Percentiles rank a stretch among this genome's conserved stretches.
phyloP scores from a whole-genome alignment of 495 filamentous ascomycete species.

The Symbiotaphrina buchneri region DNA sequence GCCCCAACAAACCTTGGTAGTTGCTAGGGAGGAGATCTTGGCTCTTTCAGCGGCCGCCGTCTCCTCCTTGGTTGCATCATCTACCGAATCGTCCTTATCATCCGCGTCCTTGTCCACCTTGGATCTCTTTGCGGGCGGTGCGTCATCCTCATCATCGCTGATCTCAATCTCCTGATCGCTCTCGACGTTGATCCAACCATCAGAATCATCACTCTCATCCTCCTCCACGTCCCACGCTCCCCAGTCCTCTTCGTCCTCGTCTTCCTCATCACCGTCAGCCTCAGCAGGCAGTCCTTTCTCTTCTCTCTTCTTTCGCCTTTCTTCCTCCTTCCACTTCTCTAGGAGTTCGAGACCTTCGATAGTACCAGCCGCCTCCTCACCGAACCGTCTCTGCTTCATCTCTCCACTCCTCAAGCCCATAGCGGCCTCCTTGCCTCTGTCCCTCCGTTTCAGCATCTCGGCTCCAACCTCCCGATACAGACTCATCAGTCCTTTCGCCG shows the following conservation, averaged over 20 bases:
- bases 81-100: conserved; percentile 1
- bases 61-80: conserved; percentile 1
- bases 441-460: conserved; percentile 71
- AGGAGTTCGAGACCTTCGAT: conserved; percentile 89
- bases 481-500: conserved; percentile 69
- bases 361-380: conserved; percentile 51
- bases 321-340: conserved; percentile 83
- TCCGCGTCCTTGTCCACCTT: conserved; percentile 7
- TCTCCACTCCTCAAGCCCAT: conserved; percentile 54
- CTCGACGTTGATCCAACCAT: conserved; percentile 84
- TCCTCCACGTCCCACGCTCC: conserved; percentile 9
- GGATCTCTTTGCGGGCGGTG: conserved; percentile 39
- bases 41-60: conserved; percentile 13
- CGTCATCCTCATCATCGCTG: conserved; percentile 32
- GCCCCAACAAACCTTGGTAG: conserved; percentile 19
- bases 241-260: conserved; percentile 12
- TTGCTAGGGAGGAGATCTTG: conserved; percentile 47
- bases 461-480: conserved; percentile 81
- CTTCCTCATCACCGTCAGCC: conserved; percentile 28
- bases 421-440: conserved; percentile 81
- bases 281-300: conserved; percentile 41
- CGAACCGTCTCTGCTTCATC: conserved; percentile 50
- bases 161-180: conserved; percentile 63
- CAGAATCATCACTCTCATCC: conserved; percentile 43
- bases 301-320: conserved; percentile 43